A percentile compares a stretch with the other conserved stretches of the same genome.
Evolutionary conservation across 1,284 basidiomycete species (phyloP).

Genomic region (Schizopora paradoxa): DNA sequence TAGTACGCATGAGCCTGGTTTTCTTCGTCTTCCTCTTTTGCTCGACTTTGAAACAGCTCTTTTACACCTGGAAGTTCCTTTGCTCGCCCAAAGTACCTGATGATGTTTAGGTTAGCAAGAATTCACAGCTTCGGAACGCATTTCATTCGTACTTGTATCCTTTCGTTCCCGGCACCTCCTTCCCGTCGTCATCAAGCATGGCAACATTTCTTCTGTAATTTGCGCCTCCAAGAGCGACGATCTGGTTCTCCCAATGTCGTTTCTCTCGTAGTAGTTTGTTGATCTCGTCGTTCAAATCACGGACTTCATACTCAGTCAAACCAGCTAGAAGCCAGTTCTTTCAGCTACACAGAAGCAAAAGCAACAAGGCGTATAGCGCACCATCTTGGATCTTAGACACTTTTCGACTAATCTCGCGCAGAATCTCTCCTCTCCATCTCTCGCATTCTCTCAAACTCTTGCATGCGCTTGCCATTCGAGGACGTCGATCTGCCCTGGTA

Average conservation of each 20-base stretch:
- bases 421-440: slow-evolving; percentile 91
- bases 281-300: slow-evolving; percentile 97
- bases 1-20: slow-evolving; percentile 74
- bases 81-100: slow-evolving; percentile 93
- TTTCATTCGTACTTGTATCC: slow-evolving; percentile 83
- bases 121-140: background rate
- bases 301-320: slow-evolving; percentile 92
- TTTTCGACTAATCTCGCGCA: slow-evolving; percentile 92
- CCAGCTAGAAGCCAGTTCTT: slow-evolving; percentile 51
- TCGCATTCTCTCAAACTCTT: slow-evolving; percentile 92
- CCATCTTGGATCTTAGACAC: slow-evolving; percentile 97
- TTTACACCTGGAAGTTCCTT: slow-evolving; percentile 95
- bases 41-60: slow-evolving; percentile 84
- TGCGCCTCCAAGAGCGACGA: slow-evolving; percentile 90
- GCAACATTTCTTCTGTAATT: slow-evolving; percentile 90
- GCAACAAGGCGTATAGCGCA: slow-evolving; percentile 36
- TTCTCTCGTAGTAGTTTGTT: slow-evolving; percentile 96
- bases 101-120: slow-evolving; percentile 3
- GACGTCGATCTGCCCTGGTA: slow-evolving; percentile 74
- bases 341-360: slow-evolving; percentile 6
- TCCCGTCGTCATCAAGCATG: slow-evolving; percentile 91
- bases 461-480: slow-evolving; percentile 85
- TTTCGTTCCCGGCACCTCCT: slow-evolving; percentile 94
- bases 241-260: slow-evolving; percentile 96
- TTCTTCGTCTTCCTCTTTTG: slow-evolving; percentile 82